phyloP scores from a whole-genome alignment of 164 flowering plant genomes.

The Cinnamomum micranthum region DNA sequence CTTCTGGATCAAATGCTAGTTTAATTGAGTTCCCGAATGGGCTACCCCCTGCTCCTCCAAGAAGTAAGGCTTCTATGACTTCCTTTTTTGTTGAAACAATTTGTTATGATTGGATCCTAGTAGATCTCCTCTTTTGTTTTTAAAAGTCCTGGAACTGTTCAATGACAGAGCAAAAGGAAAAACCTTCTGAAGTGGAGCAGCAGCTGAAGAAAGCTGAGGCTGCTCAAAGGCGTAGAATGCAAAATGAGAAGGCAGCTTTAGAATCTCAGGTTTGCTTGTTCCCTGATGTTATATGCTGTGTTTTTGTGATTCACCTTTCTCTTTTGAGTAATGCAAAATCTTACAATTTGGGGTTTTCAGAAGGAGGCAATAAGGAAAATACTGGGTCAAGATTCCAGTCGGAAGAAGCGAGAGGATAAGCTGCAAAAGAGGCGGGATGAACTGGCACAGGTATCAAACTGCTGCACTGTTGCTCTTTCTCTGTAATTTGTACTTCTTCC shows the following conservation, averaged over 20 bases:
- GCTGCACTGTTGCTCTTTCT: not conserved
- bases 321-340: not conserved
- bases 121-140: not conserved
- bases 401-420: conserved; percentile 12
- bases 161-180: conserved; percentile 17
- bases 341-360: not conserved
- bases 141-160: not conserved
- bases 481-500: not conserved
- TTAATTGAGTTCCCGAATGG: conserved; percentile 17
- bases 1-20: not conserved
- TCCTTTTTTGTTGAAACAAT: not conserved
- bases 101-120: not conserved
- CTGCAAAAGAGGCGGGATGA: conserved; percentile 9
- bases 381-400: conserved; percentile 15
- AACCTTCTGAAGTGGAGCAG: conserved; percentile 16
- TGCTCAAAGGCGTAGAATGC: conserved; percentile 18
- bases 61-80: conserved; percentile 8
- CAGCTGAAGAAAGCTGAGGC: conserved; percentile 23
- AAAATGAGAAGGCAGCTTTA: conserved; percentile 16
- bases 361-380: conserved; percentile 20
- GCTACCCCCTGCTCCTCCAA: conserved; percentile 4
- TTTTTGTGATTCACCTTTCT: not conserved
- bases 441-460: conserved; percentile 6
- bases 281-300: not conserved
- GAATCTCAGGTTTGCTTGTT: conserved; percentile 10